Evolutionary conservation across 441 rosid species (phyloP), one percentile per base, ranked within the genome.

Genomic region (Pelargonium fulgidum): DNA sequence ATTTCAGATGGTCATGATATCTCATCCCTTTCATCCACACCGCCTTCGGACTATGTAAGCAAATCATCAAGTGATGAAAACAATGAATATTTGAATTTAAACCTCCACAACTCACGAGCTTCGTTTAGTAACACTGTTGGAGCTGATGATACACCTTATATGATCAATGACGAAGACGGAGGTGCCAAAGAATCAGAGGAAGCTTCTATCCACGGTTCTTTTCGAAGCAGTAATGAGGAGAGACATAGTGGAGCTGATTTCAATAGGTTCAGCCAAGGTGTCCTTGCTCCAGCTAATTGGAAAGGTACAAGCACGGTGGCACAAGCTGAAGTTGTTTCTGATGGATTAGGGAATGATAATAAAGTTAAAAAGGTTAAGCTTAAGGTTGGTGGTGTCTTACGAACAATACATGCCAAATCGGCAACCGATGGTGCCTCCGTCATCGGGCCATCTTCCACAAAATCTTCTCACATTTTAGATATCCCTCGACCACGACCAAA

Each of bases 301-400:
- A 80, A 72, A 72, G 62, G 79, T 73, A 52, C 72, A 9, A 76
- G 70, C 4, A 59, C 64, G 3, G 50, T 16, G 41, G 71, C 48
- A 24, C 70, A 75, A 65, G 64, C 62, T 4, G 76, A 72, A 63
- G 70, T 22, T 68, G 76, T 74, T 66, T 74, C 80, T 16, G 75
- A 64, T 73, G 88, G 75, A 62, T 44, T 69, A 12, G 80, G 74
- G 42, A 80, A 44, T 76, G 86, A 83, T 74, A 91, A 76, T 67
- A 83, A 74, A 75, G 76, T 82, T 70, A 91, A 76, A 64, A 81
- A 89, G 82, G 83, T 91, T 66, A 91, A 88, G 84, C 86, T 91
- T 70, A 91, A 88, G 83, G 84, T 89, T 73, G 96, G 92, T 68
- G 92, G 96, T 67, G 81, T 86, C 66, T 83, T 87, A 29, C 93